Evolutionary conservation across 2,329 filamentous ascomycete species (phyloP).

Genomic region (Helminthosporium solani): DNA sequence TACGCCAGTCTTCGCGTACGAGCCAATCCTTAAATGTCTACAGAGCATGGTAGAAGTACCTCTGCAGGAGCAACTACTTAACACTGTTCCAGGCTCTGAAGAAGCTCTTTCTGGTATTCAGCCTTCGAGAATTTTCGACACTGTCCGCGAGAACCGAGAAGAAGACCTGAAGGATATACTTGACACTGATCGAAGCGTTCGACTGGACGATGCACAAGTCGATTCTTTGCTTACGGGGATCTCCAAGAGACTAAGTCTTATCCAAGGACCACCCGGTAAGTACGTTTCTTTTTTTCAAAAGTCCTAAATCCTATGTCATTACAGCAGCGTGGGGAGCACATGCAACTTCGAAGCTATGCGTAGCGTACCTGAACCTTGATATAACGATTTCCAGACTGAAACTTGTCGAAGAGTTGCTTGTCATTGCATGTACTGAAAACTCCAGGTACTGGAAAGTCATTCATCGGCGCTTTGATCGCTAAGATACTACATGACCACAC

Average conservation of each 20-base stretch:
- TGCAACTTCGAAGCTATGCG: too few relatives aligned
- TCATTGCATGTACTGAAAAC: conserved; percentile 9
- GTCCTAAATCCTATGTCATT: neutral
- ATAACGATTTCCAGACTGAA: too few relatives aligned
- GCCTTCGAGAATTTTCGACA: conserved; percentile 24
- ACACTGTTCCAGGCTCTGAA: conserved; percentile 14
- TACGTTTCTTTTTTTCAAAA: neutral
- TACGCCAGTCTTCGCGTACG: conserved; percentile 67
- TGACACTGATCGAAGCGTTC: conserved; percentile 25
- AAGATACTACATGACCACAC: conserved; percentile 57
- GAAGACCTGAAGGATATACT: conserved; percentile 23
- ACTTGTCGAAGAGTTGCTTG: neutral
- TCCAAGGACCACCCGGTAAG: conserved; percentile 72
- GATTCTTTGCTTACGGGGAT: conserved; percentile 59
- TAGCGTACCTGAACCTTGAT: too few relatives aligned
- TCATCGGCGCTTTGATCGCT: conserved; percentile 65
- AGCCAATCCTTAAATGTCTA: conserved; percentile 63
- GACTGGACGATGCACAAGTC: conserved; percentile 57
- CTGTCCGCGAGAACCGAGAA: conserved; percentile 18
- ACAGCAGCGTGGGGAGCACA: too few relatives aligned
- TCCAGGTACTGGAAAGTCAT: conserved; percentile 72
- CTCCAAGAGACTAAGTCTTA: conserved; percentile 56
- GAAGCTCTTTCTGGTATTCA: conserved; percentile 26
- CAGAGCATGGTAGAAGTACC: conserved; percentile 59
- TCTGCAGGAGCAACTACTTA: conserved; percentile 56